phyloP scores from a whole-genome alignment of 495 filamentous ascomycete species.

The Saxophila tyrrhenica region DNA sequence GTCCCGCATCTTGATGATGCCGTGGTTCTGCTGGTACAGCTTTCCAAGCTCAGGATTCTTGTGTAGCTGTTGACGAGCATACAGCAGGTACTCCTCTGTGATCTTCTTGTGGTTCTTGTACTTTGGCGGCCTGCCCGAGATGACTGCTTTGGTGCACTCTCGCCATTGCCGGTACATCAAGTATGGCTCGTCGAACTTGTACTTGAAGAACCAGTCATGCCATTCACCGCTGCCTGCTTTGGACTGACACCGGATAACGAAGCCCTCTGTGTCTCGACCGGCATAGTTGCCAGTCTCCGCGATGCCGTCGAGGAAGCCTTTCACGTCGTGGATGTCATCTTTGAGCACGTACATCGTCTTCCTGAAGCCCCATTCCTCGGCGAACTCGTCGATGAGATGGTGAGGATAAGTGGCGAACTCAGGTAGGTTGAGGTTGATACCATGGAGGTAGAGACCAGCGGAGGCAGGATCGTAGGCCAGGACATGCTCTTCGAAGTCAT shows the following conservation, averaged over 20 bases:
- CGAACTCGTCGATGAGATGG: conserved; percentile 71
- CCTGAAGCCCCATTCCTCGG: conserved; percentile 86
- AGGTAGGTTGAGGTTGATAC: conserved; percentile 87
- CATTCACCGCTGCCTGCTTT: conserved; percentile 40
- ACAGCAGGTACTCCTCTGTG: conserved; percentile 80
- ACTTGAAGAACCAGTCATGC: conserved; percentile 98
- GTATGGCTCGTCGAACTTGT: conserved; percentile 98
- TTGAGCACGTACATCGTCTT: conserved; percentile 72
- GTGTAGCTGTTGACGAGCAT: conserved; percentile 60
- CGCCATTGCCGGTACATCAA: conserved; percentile 98
- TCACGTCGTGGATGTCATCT: conserved; percentile 60
- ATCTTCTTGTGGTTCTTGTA: conserved; percentile 80
- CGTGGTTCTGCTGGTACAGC: conserved; percentile 74
- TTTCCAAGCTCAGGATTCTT: conserved; percentile 50
- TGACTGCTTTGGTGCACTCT: conserved; percentile 87
- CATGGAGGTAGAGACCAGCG: conserved; percentile 90
- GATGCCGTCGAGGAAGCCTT: conserved; percentile 66
- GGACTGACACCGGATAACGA: conserved; percentile 84
- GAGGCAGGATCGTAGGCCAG: conserved; percentile 72
- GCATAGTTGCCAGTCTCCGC: conserved; percentile 78
- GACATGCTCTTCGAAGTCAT: conserved; percentile 93
- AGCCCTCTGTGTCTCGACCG: conserved; percentile 89
- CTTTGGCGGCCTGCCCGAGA: conserved; percentile 59
- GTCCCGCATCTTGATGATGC: conserved; percentile 85
- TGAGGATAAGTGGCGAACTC: conserved; percentile 77